Conservation (phyloP, 495 filamentous ascomycete genomes). For the Neurospora intermedia region DNA sequence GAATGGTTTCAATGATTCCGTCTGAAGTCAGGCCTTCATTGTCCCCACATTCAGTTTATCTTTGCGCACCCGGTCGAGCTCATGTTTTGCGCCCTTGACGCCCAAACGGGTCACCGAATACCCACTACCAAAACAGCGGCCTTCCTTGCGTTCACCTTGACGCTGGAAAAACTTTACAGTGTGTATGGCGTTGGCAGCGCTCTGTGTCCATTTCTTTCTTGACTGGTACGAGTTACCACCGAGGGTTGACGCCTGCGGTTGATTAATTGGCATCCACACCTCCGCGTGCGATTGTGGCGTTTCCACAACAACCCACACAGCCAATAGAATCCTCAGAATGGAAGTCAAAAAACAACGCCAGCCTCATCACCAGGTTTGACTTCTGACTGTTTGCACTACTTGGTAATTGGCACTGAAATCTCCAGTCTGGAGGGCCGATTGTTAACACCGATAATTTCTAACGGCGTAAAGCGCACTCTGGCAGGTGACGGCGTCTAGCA, state of each 20-base stretch:
- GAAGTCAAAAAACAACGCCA: neutral
- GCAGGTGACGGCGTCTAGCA: neutral
- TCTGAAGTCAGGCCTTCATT: neutral
- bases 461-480: neutral
- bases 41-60: neutral
- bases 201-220: neutral
- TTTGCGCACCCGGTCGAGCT: neutral
- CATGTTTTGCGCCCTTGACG: neutral
- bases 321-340: neutral
- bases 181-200: neutral
- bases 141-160: neutral
- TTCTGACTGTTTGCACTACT: neutral
- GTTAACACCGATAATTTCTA: neutral
- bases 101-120: conserved; percentile 11
- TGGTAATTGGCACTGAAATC: neutral
- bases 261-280: conserved; percentile 8
- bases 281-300: neutral
- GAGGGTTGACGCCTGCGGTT: neutral
- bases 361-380: neutral
- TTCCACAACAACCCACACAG: neutral
- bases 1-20: neutral
- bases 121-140: conserved; percentile 1
- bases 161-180: neutral
- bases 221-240: neutral
- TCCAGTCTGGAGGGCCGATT: too few relatives aligned